Evolutionary conservation across 179 eudicot species (phyloP), one percentile per base, ranked within the genome.

Genomic region (Monotropa hypopitys): DNA sequence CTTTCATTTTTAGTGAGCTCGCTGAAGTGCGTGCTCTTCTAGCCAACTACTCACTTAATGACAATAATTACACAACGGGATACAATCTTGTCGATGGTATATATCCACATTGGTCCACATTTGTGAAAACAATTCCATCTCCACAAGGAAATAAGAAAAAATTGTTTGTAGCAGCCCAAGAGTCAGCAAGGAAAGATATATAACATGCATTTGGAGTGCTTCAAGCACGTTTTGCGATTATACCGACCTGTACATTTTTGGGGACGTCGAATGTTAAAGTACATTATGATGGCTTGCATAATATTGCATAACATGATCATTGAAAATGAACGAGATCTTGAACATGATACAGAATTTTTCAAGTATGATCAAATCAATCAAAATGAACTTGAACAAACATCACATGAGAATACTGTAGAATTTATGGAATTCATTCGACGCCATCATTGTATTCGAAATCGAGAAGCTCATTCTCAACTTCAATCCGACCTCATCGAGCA

Each of bases 231-330:
- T 59, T 21, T 59, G 40, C 40, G 5, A 38, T 1, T 38, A 5
- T 38, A 38, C 40, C 40, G 40, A 1, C 40, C 3, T 1, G 40
- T 38, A 3, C 51, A 7, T 12, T 56, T 54, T 11, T 70, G 75
- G 80, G 32, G 45, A 23, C 13, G 13, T 0, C 15, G 28, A 13
- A 28, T 15, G 0, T 51, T 69, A 3, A 13, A 12, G 28, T 4
- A 70, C 16, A 78, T 78, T 23, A 70, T 54, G 69, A 50, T 1
- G 35, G 20, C 23, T 53, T 77, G 65, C 40, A 20, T 33, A 3
- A 77, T 47, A 7, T 12, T 78, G 32, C 68, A 56, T 7, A 78
- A 78, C 65, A 70, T 78, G 80, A 70, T 70, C 30, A 38, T 77
- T 2, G 54, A 33, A n/a, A 66, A 13, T 33, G 71, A 76, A 5